Conservation (phyloP, 257 asterid genomes). For the Rhazya stricta region DNA sequence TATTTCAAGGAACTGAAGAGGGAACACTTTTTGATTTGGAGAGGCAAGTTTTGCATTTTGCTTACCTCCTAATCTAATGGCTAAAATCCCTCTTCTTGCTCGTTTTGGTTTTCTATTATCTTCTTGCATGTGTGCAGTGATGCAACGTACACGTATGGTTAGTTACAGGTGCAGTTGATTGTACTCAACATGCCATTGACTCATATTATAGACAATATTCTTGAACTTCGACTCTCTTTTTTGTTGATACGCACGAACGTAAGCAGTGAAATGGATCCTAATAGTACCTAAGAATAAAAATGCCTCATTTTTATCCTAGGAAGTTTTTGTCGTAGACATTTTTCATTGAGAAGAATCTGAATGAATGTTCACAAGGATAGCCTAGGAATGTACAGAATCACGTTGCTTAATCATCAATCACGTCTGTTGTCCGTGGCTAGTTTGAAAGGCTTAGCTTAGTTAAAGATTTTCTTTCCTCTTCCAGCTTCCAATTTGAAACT, state of each 20-base stretch:
- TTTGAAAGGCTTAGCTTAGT: too few species aligned
- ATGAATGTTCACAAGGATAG: too few species aligned
- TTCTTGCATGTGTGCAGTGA: not conserved
- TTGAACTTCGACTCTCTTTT: too few species aligned
- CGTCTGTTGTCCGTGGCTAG: too few species aligned
- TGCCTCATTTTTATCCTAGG: not conserved
- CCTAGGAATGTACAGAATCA: not conserved
- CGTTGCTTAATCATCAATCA: not conserved
- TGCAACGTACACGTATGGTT: not conserved
- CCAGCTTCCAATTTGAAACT: constrained; percentile 93
- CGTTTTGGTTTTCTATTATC: not conserved
- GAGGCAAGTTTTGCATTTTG: constrained; percentile 44
- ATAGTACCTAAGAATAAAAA: too few species aligned
- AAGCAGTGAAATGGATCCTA: too few species aligned
- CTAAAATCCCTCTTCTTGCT: not conserved
- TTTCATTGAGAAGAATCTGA: too few species aligned
- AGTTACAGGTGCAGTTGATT: too few species aligned
- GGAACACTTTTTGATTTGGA: constrained; percentile 87
- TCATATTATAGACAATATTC: not conserved
- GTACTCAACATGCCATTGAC: not conserved
- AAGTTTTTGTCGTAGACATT: not conserved
- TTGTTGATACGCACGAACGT: too few species aligned
- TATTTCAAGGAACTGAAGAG: constrained; percentile 96
- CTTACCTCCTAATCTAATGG: not conserved
- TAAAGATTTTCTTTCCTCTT: constrained; percentile 8